Evolutionary conservation across 805 yeast species (phyloP).

Genomic region (Ogataea corticis): DNA sequence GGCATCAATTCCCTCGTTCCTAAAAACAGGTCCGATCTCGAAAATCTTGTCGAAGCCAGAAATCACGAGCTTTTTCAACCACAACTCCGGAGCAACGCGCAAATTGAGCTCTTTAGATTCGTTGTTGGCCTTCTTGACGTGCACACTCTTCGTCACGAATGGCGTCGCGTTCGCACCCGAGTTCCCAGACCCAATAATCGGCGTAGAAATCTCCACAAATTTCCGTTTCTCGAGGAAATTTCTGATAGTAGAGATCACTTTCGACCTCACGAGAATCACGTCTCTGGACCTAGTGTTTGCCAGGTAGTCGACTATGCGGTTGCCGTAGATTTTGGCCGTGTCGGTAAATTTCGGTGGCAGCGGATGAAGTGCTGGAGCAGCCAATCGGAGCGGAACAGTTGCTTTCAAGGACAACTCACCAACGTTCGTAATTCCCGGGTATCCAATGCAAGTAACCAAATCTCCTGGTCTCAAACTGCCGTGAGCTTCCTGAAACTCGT

Average conservation of each 20-base stretch:
- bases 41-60: slow-evolving; percentile 85
- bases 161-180: slow-evolving; percentile 96
- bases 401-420: slow-evolving; percentile 78
- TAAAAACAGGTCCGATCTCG: slow-evolving; percentile 81
- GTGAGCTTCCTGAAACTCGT: slow-evolving; percentile 43
- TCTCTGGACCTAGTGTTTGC: slow-evolving; percentile 54
- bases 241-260: slow-evolving; percentile 57
- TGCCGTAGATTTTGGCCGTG: slow-evolving; percentile 55
- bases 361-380: slow-evolving; percentile 70
- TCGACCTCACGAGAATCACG: slow-evolving; percentile 50
- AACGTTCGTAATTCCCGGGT: slow-evolving; percentile 70
- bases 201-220: slow-evolving; percentile 88
- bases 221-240: slow-evolving; percentile 50
- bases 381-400: slow-evolving; percentile 46
- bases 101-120: slow-evolving; percentile 47
- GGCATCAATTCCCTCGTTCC: slow-evolving; percentile 91
- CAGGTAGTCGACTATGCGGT: slow-evolving; percentile 73
- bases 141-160: slow-evolving; percentile 53
- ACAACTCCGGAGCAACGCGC: slow-evolving; percentile 92
- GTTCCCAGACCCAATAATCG: slow-evolving; percentile 63
- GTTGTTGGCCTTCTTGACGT: slow-evolving; percentile 33
- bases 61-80: slow-evolving; percentile 83
- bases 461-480: slow-evolving; percentile 68
- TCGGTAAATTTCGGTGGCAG: slow-evolving; percentile 66
- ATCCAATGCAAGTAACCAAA: slow-evolving; percentile 62